Base-by-base conservation (phyloP, 768 basidiomycete genomes). In the Russula vinacea region DNA sequence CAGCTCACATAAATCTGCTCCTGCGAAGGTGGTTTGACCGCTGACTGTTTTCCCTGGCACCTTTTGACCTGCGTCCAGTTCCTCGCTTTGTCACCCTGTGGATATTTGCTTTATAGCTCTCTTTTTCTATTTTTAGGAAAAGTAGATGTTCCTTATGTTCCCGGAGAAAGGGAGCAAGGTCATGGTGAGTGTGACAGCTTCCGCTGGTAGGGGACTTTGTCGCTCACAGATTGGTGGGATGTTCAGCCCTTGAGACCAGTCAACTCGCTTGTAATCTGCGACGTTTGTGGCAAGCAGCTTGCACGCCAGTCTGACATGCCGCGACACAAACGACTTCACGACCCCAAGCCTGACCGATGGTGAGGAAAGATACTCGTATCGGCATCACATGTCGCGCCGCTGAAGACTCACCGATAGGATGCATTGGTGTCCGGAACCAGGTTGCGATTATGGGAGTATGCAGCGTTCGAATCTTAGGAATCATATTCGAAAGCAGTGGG, bases 291-390 rank as follows among this genome's bases (percentile, higher is more conserved):
- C 52, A 65, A 61, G 35, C 58, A 53, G 16, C 32, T 71, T 26
- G 64, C 66, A 51, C 71, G 71, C 8, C 55, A 62, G 29, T 62
- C 65, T 33, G 71, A 71, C 52, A 60, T 71, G 44, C 55, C 68
- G 22, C 70, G 70, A 13, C 71, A 71, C 61, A 71, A 71, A 61
- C 63, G 62, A 51, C 53, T 63, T 22, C 70, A 71, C 45, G 56
- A 64, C 22, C 54, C 64, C 40, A 47, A 64, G 8, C 68, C 68
- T 26, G 62, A 67, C 49, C 52, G 63, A 26, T 64, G 63, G 63
- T 64, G 24, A 60, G 63, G 39, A 49, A 50, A 9, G 26, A 42
- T 40, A 58, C 29, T 29, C 29, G 29, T 29, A 29, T 19, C 6
- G 7, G 5, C 11, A 67, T 66, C 45, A 24, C 32, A 17, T 29